Conservation (phyloP, 208 protist genomes). For the Strigomonas oncopelti region DNA sequence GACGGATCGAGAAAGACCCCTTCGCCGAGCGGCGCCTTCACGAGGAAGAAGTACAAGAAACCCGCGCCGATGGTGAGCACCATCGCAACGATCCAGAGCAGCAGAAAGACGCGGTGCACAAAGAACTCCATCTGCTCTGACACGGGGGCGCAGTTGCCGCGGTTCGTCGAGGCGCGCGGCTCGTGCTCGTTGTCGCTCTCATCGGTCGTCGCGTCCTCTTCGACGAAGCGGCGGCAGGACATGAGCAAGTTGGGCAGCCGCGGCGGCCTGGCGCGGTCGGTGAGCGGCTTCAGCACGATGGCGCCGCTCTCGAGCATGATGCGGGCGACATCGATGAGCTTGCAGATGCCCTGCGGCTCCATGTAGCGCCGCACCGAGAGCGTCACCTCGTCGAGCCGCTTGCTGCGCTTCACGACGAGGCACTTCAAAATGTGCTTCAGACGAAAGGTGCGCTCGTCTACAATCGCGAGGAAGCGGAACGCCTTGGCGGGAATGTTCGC, state of each 20-base stretch:
- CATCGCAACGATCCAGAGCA: slow-evolving; percentile 66
- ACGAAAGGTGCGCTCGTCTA: slow-evolving; percentile 55
- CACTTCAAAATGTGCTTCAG: slow-evolving; percentile 80
- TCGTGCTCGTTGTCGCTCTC: slow-evolving; percentile 80
- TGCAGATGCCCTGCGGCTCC: slow-evolving; percentile 71
- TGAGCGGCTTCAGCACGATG: slow-evolving; percentile 72
- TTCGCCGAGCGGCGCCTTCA: slow-evolving; percentile 42
- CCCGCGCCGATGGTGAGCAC: slow-evolving; percentile 42
- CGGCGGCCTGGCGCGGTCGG: slow-evolving; percentile 59
- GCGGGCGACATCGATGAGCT: slow-evolving; percentile 78
- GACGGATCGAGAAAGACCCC: slow-evolving; percentile 62
- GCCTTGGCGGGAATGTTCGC: slow-evolving; percentile 60
- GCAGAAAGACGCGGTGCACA: slow-evolving; percentile 68
- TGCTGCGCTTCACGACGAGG: slow-evolving; percentile 53
- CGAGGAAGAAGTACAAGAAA: slow-evolving; percentile 35
- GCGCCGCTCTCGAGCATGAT: slow-evolving; percentile 67
- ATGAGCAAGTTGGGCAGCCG: slow-evolving; percentile 63
- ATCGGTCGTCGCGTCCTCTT: slow-evolving; percentile 78
- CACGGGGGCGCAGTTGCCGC: slow-evolving; percentile 73
- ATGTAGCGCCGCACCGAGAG: slow-evolving; percentile 55
- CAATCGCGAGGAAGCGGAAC: slow-evolving; percentile 75
- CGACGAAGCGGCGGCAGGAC: slow-evolving; percentile 34
- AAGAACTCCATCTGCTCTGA: slow-evolving; percentile 85
- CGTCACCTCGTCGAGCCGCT: slow-evolving; percentile 68
- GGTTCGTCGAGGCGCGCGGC: slow-evolving; percentile 48